Percentiles rank a stretch among this genome's conserved stretches.
phyloP scores from a whole-genome alignment of 805 yeast species.

The Ogataea naganishii region DNA sequence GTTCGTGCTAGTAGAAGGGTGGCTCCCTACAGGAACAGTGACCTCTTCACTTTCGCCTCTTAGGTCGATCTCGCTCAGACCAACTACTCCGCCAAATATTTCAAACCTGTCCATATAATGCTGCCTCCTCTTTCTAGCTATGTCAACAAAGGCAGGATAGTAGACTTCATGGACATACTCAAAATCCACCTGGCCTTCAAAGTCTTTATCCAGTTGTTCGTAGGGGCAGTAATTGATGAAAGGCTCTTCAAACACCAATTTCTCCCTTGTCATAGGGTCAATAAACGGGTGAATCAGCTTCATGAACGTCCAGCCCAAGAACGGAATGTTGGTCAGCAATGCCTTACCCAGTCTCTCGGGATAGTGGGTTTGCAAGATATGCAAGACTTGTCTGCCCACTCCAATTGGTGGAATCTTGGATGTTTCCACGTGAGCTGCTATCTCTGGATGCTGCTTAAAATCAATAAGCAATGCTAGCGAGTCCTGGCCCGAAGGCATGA shows the following conservation, averaged over 20 bases:
- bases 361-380: slow-evolving; percentile 91
- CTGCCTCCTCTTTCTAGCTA: slow-evolving; percentile 50
- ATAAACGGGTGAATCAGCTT: slow-evolving; percentile 92
- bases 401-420: slow-evolving; percentile 83
- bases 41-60: slow-evolving; percentile 30
- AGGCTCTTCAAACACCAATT: slow-evolving; percentile 86
- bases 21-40: slow-evolving; percentile 23
- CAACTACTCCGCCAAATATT: slow-evolving; percentile 63
- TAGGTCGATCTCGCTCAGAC: slow-evolving; percentile 76
- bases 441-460: slow-evolving; percentile 70
- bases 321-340: slow-evolving; percentile 83
- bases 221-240: slow-evolving; percentile 74
- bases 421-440: slow-evolving; percentile 37
- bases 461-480: slow-evolving; percentile 86
- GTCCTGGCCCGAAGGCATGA: slow-evolving; percentile 96
- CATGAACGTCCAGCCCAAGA: slow-evolving; percentile 87
- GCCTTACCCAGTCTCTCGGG: slow-evolving; percentile 97
- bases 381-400: slow-evolving; percentile 85
- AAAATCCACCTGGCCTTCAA: slow-evolving; percentile 82
- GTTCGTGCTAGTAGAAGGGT: too few species aligned
- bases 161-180: slow-evolving; percentile 72
- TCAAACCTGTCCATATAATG: slow-evolving; percentile 62
- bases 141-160: slow-evolving; percentile 63
- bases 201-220: slow-evolving; percentile 73
- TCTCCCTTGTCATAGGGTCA: slow-evolving; percentile 91